These are phyloP conservation scores for Diaporthe aspalathi DNA, from an alignment of 2,329 filamentous ascomycete species.

Conservation along the genomic window DNA sequence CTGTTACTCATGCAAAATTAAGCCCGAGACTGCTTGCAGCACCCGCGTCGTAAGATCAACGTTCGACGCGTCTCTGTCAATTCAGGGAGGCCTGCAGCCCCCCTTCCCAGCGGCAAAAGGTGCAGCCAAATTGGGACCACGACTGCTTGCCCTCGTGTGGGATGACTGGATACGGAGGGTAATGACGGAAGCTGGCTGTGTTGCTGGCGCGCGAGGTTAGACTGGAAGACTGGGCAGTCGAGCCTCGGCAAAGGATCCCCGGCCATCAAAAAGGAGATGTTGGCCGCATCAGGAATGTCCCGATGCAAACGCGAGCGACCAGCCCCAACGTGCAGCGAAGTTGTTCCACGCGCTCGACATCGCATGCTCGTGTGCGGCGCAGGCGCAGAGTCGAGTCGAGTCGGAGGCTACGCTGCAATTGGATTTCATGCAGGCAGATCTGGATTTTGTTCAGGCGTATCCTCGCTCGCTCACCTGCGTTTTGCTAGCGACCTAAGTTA, in stretches of 20 bases:
- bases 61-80: conserved; percentile 9
- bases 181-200: conserved; percentile 21
- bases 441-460: not conserved
- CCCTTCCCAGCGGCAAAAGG: conserved; percentile 30
- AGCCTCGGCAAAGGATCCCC: not conserved
- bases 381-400: conserved; percentile 7
- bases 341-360: conserved; percentile 20
- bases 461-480: too few species aligned
- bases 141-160: not conserved
- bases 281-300: conserved; percentile 25
- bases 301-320: conserved; percentile 12
- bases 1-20: not conserved
- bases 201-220: not conserved
- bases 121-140: conserved; percentile 20
- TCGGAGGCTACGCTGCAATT: not conserved
- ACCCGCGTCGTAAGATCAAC: conserved; percentile 9
- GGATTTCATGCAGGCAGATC: conserved; percentile 10
- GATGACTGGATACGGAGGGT: not conserved
- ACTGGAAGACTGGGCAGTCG: conserved; percentile 18
- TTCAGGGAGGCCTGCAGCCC: not conserved
- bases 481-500: too few species aligned
- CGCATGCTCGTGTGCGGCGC: conserved; percentile 26
- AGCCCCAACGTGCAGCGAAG: conserved; percentile 32
- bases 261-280: conserved; percentile 11
- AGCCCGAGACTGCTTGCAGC: not conserved